Base-by-base conservation (phyloP, 2,329 filamentous ascomycete genomes). In the Pseudogymnoascus sp. region DNA sequence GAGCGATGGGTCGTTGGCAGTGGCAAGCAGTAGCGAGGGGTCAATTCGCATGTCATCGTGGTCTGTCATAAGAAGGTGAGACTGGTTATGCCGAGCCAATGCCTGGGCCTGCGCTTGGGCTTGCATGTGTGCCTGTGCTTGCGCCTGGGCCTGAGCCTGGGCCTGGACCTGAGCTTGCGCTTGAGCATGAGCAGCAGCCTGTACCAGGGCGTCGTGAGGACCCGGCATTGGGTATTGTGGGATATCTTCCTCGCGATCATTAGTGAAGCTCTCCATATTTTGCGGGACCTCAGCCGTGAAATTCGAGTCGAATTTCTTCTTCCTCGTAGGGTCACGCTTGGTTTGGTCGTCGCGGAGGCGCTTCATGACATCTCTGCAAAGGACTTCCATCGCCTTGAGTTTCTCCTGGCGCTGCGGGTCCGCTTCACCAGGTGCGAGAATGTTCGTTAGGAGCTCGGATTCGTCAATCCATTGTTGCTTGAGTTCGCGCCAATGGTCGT, bases 351-450 rank as follows among this genome's bases (percentile, higher is more conserved):
- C 88, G 37, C 88, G 83, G 61, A 89, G 80, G 58, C 90, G 81
- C 75, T 93, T 93, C 81, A 90, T 87, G 16, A 91, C 88, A 74
- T 93, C 90, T 60, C 86, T 82, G 61, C 88, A 88, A 3, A 95
- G 76, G 0, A 89, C 79, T 65, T 93, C 88, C 55, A 93, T 73
- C 1, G 88, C 88, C 67, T 83, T 86, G 35, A 84, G 71, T 71
- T 86, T 89, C 52, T 78, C 74, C 21, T 75, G 70, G 62, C 85
- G 79, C 21, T 81, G 76, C 1, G 82, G 79, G 65, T 87, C 83
- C 1, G 77, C 73, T 12, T 79, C 75, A 2, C 78, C 80, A 0
- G 77, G 75, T 0, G 78, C 77, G 7, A 90, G 75, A 8, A 85
- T 80, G 6, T 73, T 76, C 63, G 79, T 81, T 14, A 90, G 75